Evolutionary conservation across 768 basidiomycete species (phyloP).

Genomic region (Gautieria morchelliformis): DNA sequence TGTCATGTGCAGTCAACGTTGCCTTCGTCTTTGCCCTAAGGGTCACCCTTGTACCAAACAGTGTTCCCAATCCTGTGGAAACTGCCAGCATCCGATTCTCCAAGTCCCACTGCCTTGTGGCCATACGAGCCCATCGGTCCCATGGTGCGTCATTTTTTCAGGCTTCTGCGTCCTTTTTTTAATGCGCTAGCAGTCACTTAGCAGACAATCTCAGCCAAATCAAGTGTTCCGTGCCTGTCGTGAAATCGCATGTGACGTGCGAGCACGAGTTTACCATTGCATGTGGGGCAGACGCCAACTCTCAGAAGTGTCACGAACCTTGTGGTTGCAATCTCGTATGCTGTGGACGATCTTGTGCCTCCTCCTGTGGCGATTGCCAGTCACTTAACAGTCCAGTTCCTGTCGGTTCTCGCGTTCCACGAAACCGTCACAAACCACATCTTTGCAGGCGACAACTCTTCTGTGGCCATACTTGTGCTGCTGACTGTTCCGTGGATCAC

Average conservation of each 20-base stretch:
- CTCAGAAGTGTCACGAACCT: conserved; percentile 26
- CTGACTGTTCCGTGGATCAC: conserved; percentile 40
- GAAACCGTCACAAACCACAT: conserved; percentile 34
- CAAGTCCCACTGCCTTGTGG: conserved; percentile 49
- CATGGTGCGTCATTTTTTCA: conserved; percentile 34
- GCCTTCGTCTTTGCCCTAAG: conserved; percentile 41
- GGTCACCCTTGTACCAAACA: conserved; percentile 47
- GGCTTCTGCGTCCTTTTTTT: no score
- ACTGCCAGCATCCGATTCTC: conserved; percentile 38
- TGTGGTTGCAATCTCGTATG: conserved; percentile 42
- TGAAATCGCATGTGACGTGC: conserved; percentile 38
- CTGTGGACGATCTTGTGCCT: conserved; percentile 41
- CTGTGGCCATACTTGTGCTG: conserved; percentile 47
- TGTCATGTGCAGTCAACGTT: conserved; percentile 38
- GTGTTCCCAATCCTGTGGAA: conserved; percentile 45
- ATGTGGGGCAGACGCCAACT: conserved; percentile 37
- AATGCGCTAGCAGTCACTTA: conserved; percentile 27
- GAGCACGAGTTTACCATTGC: conserved; percentile 40
- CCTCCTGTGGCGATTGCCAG: conserved; percentile 43
- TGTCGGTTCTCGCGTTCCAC: conserved; percentile 11
- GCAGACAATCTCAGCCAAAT: conserved; percentile 36
- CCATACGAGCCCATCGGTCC: conserved; percentile 33
- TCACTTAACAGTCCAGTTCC: conserved; percentile 8
- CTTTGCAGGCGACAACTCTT: conserved; percentile 41
- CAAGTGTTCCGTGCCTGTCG: conserved; percentile 33